These are phyloP conservation scores for Elsinoe perseae DNA, from an alignment of 2,329 filamentous ascomycete species.

Conservation along the genomic window DNA sequence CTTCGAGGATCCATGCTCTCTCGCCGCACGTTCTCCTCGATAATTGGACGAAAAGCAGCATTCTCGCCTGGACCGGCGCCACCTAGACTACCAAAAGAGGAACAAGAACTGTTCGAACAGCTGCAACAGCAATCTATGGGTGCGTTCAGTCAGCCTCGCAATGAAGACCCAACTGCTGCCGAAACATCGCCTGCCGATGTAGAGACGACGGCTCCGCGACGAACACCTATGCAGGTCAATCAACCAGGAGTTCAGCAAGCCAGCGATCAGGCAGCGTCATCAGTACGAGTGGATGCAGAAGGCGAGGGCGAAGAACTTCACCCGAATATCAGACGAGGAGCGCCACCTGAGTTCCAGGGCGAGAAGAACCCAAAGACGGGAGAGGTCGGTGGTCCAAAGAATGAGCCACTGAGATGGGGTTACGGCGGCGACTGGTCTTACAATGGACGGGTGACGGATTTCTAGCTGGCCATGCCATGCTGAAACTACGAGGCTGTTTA, in stretches of 20 bases:
- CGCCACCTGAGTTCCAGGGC: conserved; percentile 85
- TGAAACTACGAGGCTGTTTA: background rate
- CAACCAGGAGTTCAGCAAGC: conserved; percentile 31
- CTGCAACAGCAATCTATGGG: conserved; percentile 72
- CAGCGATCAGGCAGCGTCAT: conserved; percentile 22
- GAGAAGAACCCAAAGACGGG: conserved; percentile 89
- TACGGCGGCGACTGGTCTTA: conserved; percentile 75
- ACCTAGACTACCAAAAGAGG: conserved; percentile 75
- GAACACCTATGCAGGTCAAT: conserved; percentile 32
- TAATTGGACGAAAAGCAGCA: conserved; percentile 36
- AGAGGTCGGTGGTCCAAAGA: conserved; percentile 94
- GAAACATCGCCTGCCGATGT: conserved; percentile 25
- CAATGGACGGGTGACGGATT: conserved; percentile 91
- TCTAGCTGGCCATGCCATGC: conserved; percentile 38
- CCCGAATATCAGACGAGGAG: conserved; percentile 65
- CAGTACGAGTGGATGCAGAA: conserved; percentile 43
- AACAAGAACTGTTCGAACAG: conserved; percentile 84
- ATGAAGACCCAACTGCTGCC: conserved; percentile 25
- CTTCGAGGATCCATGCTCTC: background rate
- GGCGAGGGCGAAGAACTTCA: conserved; percentile 59
- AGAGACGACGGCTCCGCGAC: conserved; percentile 17
- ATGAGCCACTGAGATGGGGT: conserved; percentile 88
- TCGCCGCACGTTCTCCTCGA: conserved; percentile 31
- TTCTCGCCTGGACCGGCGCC: conserved; percentile 55
- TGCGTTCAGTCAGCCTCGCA: conserved; percentile 53